phyloP scores from a whole-genome alignment of 352 stramenopile genomes.

The Thalassiosira delicatula region DNA sequence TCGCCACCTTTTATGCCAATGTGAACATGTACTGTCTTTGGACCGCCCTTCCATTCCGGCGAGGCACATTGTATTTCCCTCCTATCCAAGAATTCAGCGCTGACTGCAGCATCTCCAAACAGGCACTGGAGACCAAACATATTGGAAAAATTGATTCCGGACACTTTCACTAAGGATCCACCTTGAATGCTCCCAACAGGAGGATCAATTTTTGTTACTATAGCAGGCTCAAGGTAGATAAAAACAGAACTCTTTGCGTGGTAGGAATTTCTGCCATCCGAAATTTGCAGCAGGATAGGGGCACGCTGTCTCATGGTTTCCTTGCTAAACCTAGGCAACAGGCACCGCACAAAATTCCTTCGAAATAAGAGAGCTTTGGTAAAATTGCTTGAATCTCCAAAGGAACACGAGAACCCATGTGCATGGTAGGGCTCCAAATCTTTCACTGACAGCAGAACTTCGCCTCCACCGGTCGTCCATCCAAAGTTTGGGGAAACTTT shows the following conservation, averaged over 20 bases:
- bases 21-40: slow-evolving; percentile 46
- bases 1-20: slow-evolving; percentile 35
- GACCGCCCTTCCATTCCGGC: slow-evolving; percentile 40
- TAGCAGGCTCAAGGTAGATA: slow-evolving; percentile 52
- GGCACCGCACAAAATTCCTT: slow-evolving; percentile 25
- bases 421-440: slow-evolving; percentile 53
- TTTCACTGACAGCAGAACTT: slow-evolving; percentile 36
- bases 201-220: slow-evolving; percentile 60
- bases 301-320: slow-evolving; percentile 26
- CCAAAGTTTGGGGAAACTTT: slow-evolving; percentile 57
- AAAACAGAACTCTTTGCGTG: slow-evolving; percentile 45
- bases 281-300: slow-evolving; percentile 53
- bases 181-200: slow-evolving; percentile 57
- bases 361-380: slow-evolving; percentile 18
- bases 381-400: slow-evolving; percentile 51
- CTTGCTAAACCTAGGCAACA: slow-evolving; percentile 25
- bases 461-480: slow-evolving; percentile 41
- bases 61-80: slow-evolving; percentile 43
- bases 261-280: slow-evolving; percentile 37
- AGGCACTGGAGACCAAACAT: slow-evolving; percentile 59
- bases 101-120: slow-evolving; percentile 54
- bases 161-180: slow-evolving; percentile 52
- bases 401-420: slow-evolving; percentile 49
- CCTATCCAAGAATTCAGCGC: slow-evolving; percentile 41
- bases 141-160: slow-evolving; percentile 63